Conservation (phyloP, 2,329 filamentous ascomycete genomes). For the Trichoderma brevicompactum region DNA sequence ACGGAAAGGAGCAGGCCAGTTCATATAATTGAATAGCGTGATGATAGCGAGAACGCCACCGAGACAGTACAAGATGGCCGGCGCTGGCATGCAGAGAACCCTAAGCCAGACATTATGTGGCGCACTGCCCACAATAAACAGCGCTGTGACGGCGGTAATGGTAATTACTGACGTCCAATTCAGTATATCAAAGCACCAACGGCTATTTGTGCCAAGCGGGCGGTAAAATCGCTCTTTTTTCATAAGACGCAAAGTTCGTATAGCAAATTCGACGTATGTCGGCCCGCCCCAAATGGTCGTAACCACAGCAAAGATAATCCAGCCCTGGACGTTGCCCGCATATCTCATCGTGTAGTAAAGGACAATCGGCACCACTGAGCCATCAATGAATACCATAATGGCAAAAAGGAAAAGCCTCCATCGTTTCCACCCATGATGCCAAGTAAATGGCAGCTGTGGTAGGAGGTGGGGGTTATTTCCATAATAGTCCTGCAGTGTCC, state of each 20-base stretch:
- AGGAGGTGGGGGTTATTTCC: conserved; percentile 45
- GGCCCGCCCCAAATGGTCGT: conserved; percentile 60
- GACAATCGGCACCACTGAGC: conserved; percentile 52
- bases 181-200: conserved; percentile 57
- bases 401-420: conserved; percentile 53
- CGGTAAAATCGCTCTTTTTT: conserved; percentile 55
- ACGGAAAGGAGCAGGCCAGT: conserved; percentile 59
- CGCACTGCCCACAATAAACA: conserved; percentile 56
- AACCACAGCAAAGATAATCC: conserved; percentile 56
- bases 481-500: conserved; percentile 47
- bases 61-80: conserved; percentile 55
- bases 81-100: conserved; percentile 56
- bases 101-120: conserved; percentile 55
- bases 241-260: conserved; percentile 54
- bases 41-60: conserved; percentile 49
- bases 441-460: conserved; percentile 48
- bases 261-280: conserved; percentile 58
- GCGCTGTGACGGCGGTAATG: conserved; percentile 54
- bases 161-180: conserved; percentile 52
- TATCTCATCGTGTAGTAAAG: conserved; percentile 57
- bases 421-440: conserved; percentile 47
- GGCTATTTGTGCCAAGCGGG: conserved; percentile 50
- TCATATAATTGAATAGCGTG: conserved; percentile 42
- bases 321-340: conserved; percentile 45
- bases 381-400: conserved; percentile 53